Conservation (phyloP, 352 stramenopile genomes). For the Pythium aristosporum region DNA sequence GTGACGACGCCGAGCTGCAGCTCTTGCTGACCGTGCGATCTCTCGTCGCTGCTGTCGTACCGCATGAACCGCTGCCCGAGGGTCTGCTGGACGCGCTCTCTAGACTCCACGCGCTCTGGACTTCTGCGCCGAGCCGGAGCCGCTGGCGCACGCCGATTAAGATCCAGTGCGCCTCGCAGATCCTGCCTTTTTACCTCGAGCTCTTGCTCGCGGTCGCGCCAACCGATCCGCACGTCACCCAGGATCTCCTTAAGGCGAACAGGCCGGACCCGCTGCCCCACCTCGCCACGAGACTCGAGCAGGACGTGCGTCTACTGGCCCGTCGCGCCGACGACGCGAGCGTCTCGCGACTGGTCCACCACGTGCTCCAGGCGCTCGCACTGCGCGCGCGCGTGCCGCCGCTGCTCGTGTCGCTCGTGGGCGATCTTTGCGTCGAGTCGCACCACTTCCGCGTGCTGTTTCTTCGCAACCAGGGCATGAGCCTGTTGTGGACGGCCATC, state of each 20-base stretch:
- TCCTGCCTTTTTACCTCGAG: conserved; percentile 27
- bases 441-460: conserved; percentile 45
- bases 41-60: conserved; percentile 35
- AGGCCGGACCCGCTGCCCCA: conserved; percentile 28
- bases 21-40: conserved; percentile 31
- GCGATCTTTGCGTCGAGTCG: conserved; percentile 36
- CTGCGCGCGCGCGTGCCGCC: conserved; percentile 35
- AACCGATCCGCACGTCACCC: conserved; percentile 2
- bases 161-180: conserved; percentile 2
- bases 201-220: conserved; percentile 14
- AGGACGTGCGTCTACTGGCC: conserved; percentile 41
- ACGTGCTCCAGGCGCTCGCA: conserved; percentile 48
- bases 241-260: background rate
- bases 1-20: conserved; percentile 38
- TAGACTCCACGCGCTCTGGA: conserved; percentile 37
- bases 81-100: conserved; percentile 34
- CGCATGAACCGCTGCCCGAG: conserved; percentile 43
- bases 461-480: conserved; percentile 38
- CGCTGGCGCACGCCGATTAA: conserved; percentile 22
- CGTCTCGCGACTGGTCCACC: conserved; percentile 38
- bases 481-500: conserved; percentile 50
- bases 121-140: background rate
- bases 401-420: conserved; percentile 40
- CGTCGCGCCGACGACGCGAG: conserved; percentile 39
- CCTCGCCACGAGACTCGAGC: conserved; percentile 35